Base-by-base conservation (phyloP, 805 yeast species). In the Metschnikowia continentalis region DNA sequence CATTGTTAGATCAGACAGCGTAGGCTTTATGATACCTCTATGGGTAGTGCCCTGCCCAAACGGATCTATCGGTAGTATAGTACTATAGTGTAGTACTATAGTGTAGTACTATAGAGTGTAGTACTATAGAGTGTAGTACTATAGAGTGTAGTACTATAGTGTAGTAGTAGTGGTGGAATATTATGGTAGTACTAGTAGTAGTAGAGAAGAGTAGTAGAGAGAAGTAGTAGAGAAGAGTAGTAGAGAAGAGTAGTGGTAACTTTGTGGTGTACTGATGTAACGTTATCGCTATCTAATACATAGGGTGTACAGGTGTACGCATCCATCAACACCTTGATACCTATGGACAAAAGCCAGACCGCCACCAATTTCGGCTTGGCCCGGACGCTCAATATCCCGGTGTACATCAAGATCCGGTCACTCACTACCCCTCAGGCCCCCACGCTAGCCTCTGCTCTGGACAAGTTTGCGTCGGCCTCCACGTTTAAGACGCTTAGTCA, bases 321-420 rank as follows among this genome's bases (percentile, higher is more conserved):
- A 15, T 23, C n/a, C 3, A 20, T 2, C 30, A 37, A 6, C 40
- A 6, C n/a, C 40, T 20, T 22, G 6, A 5, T 17, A 22, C 23
- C 43, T n/a, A 44, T 44, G 47, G 41, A 44, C 17, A 44, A 49
- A 20, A 30, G 43, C 55, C 50, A 54, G 23, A 57, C 60, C 38
- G 61, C 74, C 6, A 57, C 65, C 35, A 65, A 74, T 6, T 68
- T 73, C 54, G 76, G 76, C 1, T 63, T 73, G n/a, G 66, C 71
- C 32, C 72, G 71, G 43, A 73, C 72, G 57, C 58, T 74, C 15
- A 47, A 54, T 15, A 59, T 61, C 6, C 76, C 76, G 1, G 58
- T 73, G 8, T 51, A 61, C 7, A 57, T 74, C 22, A 71, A 70
- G 49, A 52, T 74, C 35, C 64, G 71, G 48, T 63, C 62, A 47